Conservation (phyloP, 371 early-diverging fungal genomes). For the Polyrhizophydium stewartii region DNA sequence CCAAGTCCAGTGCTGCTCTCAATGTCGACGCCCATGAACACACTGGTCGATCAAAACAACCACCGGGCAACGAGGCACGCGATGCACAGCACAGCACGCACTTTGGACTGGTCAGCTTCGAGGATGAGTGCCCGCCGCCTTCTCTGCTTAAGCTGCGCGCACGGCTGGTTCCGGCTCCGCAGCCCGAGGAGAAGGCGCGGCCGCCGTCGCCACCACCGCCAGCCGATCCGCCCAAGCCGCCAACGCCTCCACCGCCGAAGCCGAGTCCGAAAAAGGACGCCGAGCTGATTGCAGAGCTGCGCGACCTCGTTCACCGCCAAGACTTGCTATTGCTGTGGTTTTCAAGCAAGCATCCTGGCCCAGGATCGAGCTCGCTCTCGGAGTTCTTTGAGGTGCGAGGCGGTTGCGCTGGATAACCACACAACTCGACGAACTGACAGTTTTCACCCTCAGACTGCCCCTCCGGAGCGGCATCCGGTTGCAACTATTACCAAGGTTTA, state of each 20-base stretch:
- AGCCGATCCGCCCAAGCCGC: not conserved
- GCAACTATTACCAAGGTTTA: not conserved
- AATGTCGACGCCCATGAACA: no score
- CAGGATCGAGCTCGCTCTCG: not conserved
- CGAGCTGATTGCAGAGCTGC: not conserved
- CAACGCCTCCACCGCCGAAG: not conserved
- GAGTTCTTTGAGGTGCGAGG: not conserved
- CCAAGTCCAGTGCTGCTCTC: no score
- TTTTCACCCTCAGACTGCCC: not conserved
- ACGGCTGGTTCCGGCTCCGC: not conserved
- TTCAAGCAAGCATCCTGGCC: not conserved
- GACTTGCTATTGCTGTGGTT: not conserved
- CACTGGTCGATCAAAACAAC: no score
- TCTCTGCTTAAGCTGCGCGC: no score
- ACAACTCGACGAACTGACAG: not conserved
- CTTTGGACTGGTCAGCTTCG: no score
- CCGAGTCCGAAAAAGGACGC: not conserved
- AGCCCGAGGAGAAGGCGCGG: no score
- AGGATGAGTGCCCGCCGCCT: no score
- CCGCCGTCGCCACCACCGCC: not conserved
- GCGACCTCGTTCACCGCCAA: not conserved
- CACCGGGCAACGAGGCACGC: no score
- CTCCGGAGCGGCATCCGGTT: not conserved
- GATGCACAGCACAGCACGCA: no score
- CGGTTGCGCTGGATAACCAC: not conserved